These are phyloP conservation scores for Ustilago bromivora DNA, from an alignment of 1,284 basidiomycete genomes.

Conservation along the genomic window DNA sequence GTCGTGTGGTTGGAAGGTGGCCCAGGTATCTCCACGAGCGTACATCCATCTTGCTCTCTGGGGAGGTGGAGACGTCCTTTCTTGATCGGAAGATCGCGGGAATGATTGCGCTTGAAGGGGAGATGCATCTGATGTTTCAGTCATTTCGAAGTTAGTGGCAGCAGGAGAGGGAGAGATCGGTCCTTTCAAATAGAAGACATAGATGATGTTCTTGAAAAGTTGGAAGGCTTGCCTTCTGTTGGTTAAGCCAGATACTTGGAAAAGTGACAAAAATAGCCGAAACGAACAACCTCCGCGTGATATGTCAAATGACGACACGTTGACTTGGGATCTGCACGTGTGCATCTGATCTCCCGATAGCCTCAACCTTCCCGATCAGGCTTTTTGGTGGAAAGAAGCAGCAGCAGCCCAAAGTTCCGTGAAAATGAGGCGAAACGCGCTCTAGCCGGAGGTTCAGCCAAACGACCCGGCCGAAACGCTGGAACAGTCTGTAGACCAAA, in stretches of 20 bases:
- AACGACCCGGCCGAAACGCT: neutral
- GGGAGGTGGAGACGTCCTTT: constrained; percentile 17
- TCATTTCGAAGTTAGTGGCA: constrained; percentile 9
- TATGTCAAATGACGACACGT: constrained; percentile 11
- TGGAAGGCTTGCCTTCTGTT: neutral
- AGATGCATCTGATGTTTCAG: constrained; percentile 13
- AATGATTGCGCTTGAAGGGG: neutral
- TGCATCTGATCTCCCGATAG: neutral
- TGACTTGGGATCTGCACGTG: constrained; percentile 10
- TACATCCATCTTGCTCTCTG: constrained; percentile 64
- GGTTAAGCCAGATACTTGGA: neutral
- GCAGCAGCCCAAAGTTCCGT: neutral
- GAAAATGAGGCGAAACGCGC: constrained; percentile 13
- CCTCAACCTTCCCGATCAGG: neutral
- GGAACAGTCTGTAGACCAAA: neutral
- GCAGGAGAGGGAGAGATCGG: neutral
- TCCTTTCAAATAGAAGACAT: neutral
- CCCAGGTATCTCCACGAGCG: constrained; percentile 60
- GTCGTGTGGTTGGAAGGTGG: constrained; percentile 58
- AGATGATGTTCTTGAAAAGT: neutral
- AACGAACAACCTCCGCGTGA: neutral
- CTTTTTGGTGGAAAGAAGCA: neutral
- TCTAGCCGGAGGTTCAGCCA: neutral
- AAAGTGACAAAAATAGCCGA: constrained; percentile 17
- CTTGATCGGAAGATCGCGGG: neutral